Evolutionary conservation across 371 early-diverging fungal genomes (phyloP).

Genomic region (Mucor saturninus): DNA sequence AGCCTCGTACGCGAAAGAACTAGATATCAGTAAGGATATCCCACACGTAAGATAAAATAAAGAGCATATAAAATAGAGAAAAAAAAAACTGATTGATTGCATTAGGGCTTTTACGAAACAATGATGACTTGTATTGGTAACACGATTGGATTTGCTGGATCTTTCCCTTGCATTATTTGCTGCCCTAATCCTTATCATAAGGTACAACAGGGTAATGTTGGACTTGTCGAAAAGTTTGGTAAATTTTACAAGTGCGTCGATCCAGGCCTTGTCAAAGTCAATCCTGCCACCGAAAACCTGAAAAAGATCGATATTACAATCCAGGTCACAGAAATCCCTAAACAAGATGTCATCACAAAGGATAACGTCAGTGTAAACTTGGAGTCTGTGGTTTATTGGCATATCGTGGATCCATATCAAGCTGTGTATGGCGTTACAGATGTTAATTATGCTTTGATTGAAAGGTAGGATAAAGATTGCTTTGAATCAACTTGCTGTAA

Average conservation of each 20-base stretch:
- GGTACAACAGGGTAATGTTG: conserved; percentile 75
- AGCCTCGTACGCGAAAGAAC: conserved; percentile 36
- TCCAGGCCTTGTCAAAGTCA: conserved; percentile 82
- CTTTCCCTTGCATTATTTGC: conserved; percentile 37
- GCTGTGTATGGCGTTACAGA: conserved; percentile 78
- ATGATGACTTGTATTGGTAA: conserved; percentile 59
- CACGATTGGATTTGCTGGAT: conserved; percentile 48
- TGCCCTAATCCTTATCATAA: conserved; percentile 78
- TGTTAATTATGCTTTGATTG: conserved; percentile 76
- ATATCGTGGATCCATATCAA: conserved; percentile 80
- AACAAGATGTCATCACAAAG: conserved; percentile 87
- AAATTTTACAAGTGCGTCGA: conserved; percentile 88
- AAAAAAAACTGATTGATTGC: not conserved
- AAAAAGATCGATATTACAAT: conserved; percentile 75
- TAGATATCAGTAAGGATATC: conserved; percentile 33
- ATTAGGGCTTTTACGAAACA: conserved; percentile 4
- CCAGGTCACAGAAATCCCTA: conserved; percentile 74
- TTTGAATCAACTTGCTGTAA: not conserved
- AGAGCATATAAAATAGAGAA: not conserved
- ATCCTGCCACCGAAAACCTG: conserved; percentile 74
- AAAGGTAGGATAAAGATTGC: conserved; percentile 52
- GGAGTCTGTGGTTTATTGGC: conserved; percentile 89
- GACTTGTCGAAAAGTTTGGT: conserved; percentile 81
- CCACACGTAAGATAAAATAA: conserved; percentile 32
- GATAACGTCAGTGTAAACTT: conserved; percentile 85